Percentiles rank a stretch among this genome's conserved stretches.
Evolutionary conservation across 1,139 yeast species (phyloP).

Genomic region (Debaryomyces psychrophilus): DNA sequence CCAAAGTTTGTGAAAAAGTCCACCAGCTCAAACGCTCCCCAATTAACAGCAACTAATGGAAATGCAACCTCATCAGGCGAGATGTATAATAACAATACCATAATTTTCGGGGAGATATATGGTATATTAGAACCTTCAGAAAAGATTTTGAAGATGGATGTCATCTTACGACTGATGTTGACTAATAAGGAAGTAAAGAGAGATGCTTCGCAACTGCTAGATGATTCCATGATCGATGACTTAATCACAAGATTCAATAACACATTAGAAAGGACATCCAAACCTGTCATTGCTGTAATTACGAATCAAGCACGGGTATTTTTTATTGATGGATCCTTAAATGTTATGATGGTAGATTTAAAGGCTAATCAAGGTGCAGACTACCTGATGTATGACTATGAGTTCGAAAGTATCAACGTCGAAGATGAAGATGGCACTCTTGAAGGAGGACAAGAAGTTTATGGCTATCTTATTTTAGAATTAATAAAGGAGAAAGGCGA

Average conservation of each 20-base stretch:
- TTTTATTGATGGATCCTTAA: conserved; percentile 39
- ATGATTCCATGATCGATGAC: conserved; percentile 41
- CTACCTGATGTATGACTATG: conserved; percentile 79
- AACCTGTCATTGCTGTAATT: conserved; percentile 50
- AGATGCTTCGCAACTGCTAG: conserved; percentile 28
- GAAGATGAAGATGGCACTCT: conserved; percentile 45
- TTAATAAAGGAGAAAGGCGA: conserved; percentile 58
- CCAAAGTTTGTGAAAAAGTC: background rate
- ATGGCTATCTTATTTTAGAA: conserved; percentile 68
- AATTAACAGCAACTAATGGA: background rate
- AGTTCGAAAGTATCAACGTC: conserved; percentile 50
- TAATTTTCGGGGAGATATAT: conserved; percentile 40
- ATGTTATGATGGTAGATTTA: conserved; percentile 48
- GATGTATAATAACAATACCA: conserved; percentile 11
- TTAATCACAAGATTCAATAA: conserved; percentile 45
- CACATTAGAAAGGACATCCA: conserved; percentile 36
- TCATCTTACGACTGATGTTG: conserved; percentile 41
- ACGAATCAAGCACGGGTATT: conserved; percentile 51
- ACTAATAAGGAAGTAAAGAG: conserved; percentile 29
- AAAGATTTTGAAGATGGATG: conserved; percentile 48
- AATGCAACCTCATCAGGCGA: background rate
- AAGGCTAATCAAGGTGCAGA: conserved; percentile 58
- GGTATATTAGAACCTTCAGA: conserved; percentile 37
- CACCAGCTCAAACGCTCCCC: background rate
- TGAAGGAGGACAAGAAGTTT: conserved; percentile 31